phyloP scores from a whole-genome alignment of 108 stramenopile species.

The Pseudonitzschia pungens region DNA sequence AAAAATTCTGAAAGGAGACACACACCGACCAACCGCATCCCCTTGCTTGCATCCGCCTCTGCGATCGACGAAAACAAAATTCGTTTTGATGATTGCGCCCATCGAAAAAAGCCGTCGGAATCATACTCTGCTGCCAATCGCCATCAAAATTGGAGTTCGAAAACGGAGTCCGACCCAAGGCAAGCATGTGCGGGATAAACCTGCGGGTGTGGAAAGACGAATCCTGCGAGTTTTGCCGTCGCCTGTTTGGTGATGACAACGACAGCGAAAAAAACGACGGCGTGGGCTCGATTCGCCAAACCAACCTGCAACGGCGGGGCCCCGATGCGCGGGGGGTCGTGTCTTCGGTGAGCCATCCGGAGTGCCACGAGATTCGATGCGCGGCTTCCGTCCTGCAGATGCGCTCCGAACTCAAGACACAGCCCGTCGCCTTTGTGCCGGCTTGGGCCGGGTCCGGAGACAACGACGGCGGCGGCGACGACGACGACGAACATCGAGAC shows the following conservation, averaged over 20 bases:
- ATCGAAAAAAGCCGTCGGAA: too few relatives aligned
- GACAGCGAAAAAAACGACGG: not conserved
- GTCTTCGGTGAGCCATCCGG: not conserved
- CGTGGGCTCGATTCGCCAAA: not conserved
- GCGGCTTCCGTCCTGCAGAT: conserved; percentile 73
- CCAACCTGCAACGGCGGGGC: conserved; percentile 31
- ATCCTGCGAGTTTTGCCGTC: conserved; percentile 20
- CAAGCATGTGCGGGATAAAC: conserved; percentile 36
- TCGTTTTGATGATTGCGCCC: too few relatives aligned
- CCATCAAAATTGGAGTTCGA: not conserved
- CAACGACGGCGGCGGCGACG: conserved; percentile 1
- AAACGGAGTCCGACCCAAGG: not conserved
- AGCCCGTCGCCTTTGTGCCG: conserved; percentile 47
- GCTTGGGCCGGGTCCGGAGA: not conserved
- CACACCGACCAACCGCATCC: too few relatives aligned
- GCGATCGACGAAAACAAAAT: too few relatives aligned
- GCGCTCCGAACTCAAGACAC: conserved; percentile 42
- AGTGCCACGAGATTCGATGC: conserved; percentile 15
- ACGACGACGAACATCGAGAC: not conserved
- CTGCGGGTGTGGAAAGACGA: conserved; percentile 21
- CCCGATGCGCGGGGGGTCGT: conserved; percentile 22
- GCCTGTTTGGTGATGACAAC: not conserved
- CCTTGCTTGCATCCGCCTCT: too few relatives aligned
- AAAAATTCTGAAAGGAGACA: too few relatives aligned
- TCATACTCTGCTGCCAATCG: too few relatives aligned